These are phyloP conservation scores for Baeospora myosura DNA, from an alignment of 1,284 basidiomycete genomes.

Conservation along the genomic window DNA sequence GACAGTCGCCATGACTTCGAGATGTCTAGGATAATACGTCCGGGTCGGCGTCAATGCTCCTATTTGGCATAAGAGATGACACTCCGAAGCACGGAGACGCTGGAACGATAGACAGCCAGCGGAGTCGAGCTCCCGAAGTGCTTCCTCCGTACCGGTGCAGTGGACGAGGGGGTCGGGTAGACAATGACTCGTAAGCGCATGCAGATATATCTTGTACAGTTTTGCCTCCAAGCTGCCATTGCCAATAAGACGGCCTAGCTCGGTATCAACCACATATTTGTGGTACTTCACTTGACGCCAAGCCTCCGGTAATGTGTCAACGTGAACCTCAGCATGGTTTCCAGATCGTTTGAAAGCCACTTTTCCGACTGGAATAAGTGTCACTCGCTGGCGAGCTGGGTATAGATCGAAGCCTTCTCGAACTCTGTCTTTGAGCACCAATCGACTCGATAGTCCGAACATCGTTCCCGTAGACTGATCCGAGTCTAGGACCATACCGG, in stretches of 20 bases:
- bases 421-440: conserved; percentile 25
- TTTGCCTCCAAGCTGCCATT: conserved; percentile 24
- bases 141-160: conserved; percentile 39
- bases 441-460: conserved; percentile 31
- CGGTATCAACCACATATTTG: conserved; percentile 31
- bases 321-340: conserved; percentile 20
- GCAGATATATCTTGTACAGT: conserved; percentile 36
- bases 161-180: conserved; percentile 38
- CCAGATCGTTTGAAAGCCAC: conserved; percentile 3
- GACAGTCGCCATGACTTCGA: conserved; percentile 31
- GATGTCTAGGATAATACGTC: conserved; percentile 31
- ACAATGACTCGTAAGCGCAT: conserved; percentile 35
- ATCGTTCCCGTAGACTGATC: conserved; percentile 30
- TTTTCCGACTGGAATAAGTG: conserved; percentile 29
- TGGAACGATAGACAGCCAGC: conserved; percentile 32
- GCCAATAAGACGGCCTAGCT: conserved; percentile 31
- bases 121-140: conserved; percentile 30
- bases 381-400: conserved; percentile 17
- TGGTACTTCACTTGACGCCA: conserved; percentile 19
- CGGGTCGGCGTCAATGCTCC: conserved; percentile 26
- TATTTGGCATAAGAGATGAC: conserved; percentile 26
- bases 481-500: conserved; percentile 26
- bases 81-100: conserved; percentile 22
- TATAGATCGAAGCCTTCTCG: background rate
- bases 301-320: conserved; percentile 11